Evolutionary conservation across 2,329 filamentous ascomycete species (phyloP).

Genomic region (Arthrobotrys sinensis): DNA sequence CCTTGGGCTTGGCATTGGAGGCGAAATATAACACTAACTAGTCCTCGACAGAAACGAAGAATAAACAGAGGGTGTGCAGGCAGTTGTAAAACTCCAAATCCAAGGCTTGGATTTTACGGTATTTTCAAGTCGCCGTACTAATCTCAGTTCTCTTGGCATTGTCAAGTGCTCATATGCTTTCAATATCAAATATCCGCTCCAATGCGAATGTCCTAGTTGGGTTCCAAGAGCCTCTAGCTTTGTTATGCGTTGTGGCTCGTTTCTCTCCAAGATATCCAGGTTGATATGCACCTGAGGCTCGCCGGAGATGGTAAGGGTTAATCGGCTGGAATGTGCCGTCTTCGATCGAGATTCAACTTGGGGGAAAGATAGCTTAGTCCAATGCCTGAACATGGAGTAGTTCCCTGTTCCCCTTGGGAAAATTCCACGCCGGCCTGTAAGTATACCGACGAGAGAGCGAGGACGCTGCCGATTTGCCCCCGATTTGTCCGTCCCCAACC

Average conservation of each 20-base stretch:
- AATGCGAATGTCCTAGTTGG: conserved; percentile 11
- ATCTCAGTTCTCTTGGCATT: conserved; percentile 35
- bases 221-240: background rate
- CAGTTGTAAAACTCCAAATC: conserved; percentile 26
- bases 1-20: background rate
- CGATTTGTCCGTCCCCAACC: conserved; percentile 9
- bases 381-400: conserved; percentile 25
- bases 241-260: conserved; percentile 21
- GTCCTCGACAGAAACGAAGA: conserved; percentile 19
- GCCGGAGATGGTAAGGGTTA: conserved; percentile 57
- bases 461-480: conserved; percentile 14
- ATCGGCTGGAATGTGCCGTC: conserved; percentile 48
- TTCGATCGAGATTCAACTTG: conserved; percentile 48
- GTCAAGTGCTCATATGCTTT: background rate
- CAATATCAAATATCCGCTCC: background rate
- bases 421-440: background rate
- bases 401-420: background rate
- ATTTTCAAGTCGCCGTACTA: background rate
- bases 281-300: conserved; percentile 28
- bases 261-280: conserved; percentile 28
- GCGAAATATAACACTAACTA: conserved; percentile 6
- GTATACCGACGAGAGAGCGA: background rate
- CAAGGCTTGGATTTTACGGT: conserved; percentile 26
- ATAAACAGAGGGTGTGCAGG: background rate
- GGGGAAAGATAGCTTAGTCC: background rate